Evolutionary conservation across 805 yeast species (phyloP), one percentile per base, ranked within the genome.

Genomic region (Pichia ethanolica): DNA sequence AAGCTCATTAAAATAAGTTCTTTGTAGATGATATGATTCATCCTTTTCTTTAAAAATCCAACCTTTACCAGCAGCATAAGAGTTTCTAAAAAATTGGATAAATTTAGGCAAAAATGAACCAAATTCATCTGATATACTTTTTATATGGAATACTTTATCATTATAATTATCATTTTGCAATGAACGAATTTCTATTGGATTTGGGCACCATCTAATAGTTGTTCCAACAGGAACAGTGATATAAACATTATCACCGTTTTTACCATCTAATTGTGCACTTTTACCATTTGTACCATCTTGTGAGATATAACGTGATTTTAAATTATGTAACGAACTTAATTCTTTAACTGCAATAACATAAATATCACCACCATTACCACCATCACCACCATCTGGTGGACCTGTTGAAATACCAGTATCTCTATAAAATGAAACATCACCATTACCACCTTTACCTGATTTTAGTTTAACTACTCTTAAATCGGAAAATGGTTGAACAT

Each of bases 351-450:
- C 96, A 61, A 83, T 87, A 2, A 93, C 79, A 62, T 84, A 91
- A 3, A 93, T 76, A 47, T 83, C 75, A 3, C 99, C 99, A 26
- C 99, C 99, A 53, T 74, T 70, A 5, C 98, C 99, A 33, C 99
- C 99, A 68, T 93, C 97, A 9, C 99, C 99, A n/a, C 99, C 99
- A 65, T 90, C 95, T 0, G 99, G 96, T 0, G 99, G 98, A 0
- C 99, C 99, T 20, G 76, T 74, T 0, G 96, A 74, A 40, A 87
- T 69, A 39, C 89, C 87, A 4, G 96, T 86, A 56, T 89, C 98
- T 55, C 97, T 72, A 51, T 83, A 77, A 66, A 93, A 93, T 0
- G 97, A 85, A 0, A 89, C 83, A 34, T 78, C 73, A 7, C 99
- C 99, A 62, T 83, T 74, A 2, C 99, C 99, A 25, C 99, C 99